Base-by-base conservation (phyloP, 192 early-diverging fungal genomes). In the Entophlyctis helioformis region DNA sequence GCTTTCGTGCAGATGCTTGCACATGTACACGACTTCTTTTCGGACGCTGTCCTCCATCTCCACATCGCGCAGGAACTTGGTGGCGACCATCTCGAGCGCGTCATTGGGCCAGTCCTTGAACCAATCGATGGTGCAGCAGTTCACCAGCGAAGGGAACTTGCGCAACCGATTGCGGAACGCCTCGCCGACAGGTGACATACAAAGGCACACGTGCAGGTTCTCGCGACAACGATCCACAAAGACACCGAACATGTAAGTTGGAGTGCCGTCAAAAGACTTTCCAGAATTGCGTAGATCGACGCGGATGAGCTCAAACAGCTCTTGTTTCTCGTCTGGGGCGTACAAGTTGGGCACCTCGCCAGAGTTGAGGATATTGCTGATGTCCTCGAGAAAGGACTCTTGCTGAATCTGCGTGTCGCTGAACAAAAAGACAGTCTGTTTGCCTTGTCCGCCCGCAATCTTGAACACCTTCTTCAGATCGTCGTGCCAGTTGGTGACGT, bases 101-200 rank as follows among this genome's bases (percentile, higher is more conserved):
- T 77, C 74, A 18, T 75, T 55, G 1, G 74, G 74, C 74, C 74
- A 77, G 36, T 71, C 74, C 11, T 59, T 62, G 54, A 77, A 77
- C 74, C 74, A 77, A 51, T 77, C 66, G 32, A 77, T 77, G 13
- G 74, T 77, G 43, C 74, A 77, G 46, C 74, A 77, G 50, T 77
- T 77, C 39, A 77, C 54, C 16, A 77, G 57, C 10, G 69, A 72
- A 0, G 74, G 74, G 37, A 77, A 77, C 44, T 76, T 71, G 26
- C 74, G 25, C 36, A 77, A 44, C 4, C 74, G 51, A 34, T 64
- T 71, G 37, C 74, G 41, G 54, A 77, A 77, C 4, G 74, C 71
- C 37, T 77, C 74, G 10, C 74, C 74, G 31, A 77, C 72, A 13
- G 74, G 74, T 51, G 62, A 66, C 74, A 77, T 77, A 40, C 58